Evolutionary conservation across 495 filamentous ascomycete species (phyloP).

Genomic region (Bryoglossum gracile): DNA sequence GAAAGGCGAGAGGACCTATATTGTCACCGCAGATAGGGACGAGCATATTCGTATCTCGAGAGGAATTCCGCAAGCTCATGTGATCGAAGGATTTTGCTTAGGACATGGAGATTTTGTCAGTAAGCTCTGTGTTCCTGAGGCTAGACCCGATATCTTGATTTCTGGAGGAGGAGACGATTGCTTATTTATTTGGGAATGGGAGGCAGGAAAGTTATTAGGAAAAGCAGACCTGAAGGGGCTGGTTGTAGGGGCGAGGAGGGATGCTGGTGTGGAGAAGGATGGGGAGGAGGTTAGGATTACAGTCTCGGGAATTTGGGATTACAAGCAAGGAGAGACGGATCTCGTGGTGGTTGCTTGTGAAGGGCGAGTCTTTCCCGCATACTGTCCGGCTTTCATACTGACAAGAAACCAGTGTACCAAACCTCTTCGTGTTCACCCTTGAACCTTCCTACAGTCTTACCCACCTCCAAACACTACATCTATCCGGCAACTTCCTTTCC

Average conservation of each 20-base stretch:
- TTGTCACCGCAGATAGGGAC: slow-evolving; percentile 87
- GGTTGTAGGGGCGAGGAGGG: slow-evolving; percentile 20
- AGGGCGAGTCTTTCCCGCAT: slow-evolving; percentile 42
- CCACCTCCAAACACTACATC: slow-evolving; percentile 37
- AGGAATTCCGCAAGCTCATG: slow-evolving; percentile 70
- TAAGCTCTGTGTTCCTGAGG: slow-evolving; percentile 57
- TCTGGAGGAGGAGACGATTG: slow-evolving; percentile 82
- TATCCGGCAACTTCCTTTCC: slow-evolving; percentile 57
- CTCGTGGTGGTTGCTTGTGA: slow-evolving; percentile 59
- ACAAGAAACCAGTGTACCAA: slow-evolving; percentile 45
- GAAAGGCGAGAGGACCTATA: slow-evolving; percentile 49
- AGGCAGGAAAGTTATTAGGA: slow-evolving; percentile 41
- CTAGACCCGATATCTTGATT: slow-evolving; percentile 52
- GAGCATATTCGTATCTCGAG: slow-evolving; percentile 94
- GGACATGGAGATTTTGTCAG: slow-evolving; percentile 79
- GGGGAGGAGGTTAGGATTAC: slow-evolving; percentile 36
- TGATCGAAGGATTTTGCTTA: slow-evolving; percentile 84
- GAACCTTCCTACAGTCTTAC: slow-evolving; percentile 34
- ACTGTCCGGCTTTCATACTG: slow-evolving; percentile 15
- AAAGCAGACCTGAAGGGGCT: slow-evolving; percentile 42
- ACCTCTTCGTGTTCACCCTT: slow-evolving; percentile 52
- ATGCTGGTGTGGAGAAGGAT: not conserved
- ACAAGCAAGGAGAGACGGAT: slow-evolving; percentile 26
- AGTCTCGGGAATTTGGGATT: slow-evolving; percentile 40
- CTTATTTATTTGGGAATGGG: slow-evolving; percentile 80